Evolutionary conservation across 202 grass and related monocot species (phyloP), one percentile per base, ranked within the genome.

Genomic region (Sporobolus alterniflorus): DNA sequence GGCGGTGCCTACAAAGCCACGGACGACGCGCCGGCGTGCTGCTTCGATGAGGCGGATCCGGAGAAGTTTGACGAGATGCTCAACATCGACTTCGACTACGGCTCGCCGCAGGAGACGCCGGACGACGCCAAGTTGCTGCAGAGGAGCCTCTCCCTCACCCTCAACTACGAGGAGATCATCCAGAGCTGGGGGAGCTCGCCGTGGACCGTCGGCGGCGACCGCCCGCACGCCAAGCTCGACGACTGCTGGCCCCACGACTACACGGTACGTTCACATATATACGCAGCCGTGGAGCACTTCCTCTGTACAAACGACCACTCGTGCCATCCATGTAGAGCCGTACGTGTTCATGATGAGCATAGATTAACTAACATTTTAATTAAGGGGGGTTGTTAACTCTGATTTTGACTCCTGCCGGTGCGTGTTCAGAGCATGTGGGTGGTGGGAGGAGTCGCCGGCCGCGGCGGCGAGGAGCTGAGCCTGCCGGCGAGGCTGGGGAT

Each of bases 161-260:
- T 99, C 60, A 80, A 99, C 79, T 96, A 99, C 69, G 96, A 99
- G 70, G 87, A 83, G 2, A 82, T 99, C 86, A 96, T 99, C 76
- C 83, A 80, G 48, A 90, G 84, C 26, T 99, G 96, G 91, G 87
- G 64, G 1, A 76, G 24, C 41, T 99, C 96, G 13, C 96, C 96
- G 47, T 99, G 91, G 87, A 93, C 91, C 7, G 89, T 71, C 49
- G 91, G 91, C 74, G 67, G 89, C 39, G 71, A 94, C 77, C 81
- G 91, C 28, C 89, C 96, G 2, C 85, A 74, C 41, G 76, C 90
- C 42, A 90, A 84, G 60, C 69, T 94, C 29, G 87, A 90, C 48
- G 77, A 73, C 51, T 80, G 54, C 71, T 99, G 89, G 93, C 91
- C 89, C 13, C 68, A 75, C 32, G 88, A 90, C 31, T 94, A 87